Evolutionary conservation across 148 eudicot species (phyloP), one percentile per base, ranked within the genome.

Genomic region (Drosera capensis): DNA sequence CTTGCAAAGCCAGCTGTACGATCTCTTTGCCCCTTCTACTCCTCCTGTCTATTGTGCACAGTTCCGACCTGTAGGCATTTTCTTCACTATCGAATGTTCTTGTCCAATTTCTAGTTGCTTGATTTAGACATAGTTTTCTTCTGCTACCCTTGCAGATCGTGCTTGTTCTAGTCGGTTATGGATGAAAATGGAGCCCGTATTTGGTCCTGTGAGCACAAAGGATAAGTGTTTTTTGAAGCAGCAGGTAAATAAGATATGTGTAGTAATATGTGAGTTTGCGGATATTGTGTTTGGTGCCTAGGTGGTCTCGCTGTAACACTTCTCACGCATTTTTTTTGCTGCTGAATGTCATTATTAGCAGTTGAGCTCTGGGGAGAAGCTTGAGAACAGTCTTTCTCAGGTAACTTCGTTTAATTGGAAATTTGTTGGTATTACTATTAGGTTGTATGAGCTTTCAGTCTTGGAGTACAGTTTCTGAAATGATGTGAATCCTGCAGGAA

Each of bases 181-280:
- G 80, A 74, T 70, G 67, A 74, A 74, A 63, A 25, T 74, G 61
- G 80, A 74, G 54, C 71, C 69, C 11, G 37, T 74, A 25, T 74
- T 74, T 59, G 51, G 72, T 18, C 25, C 75, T 59, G 64, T 66
- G 31, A 56, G 57, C 25, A 45, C 54, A 21, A 58, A 56, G 16
- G 75, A 70, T 41, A 24, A 52, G n/a, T 51, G 44, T 28, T 64
- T 47, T 44, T 43, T 70, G 54, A 66, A 63, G 50, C 58, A 70
- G 30, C 72, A 74, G 72, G 80, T 70, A 66, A 31, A 17, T 22
- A 31, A 37, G 21, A n/a, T n/a, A n/a, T n/a, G 21, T 44, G 34
- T 14, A 35, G 11, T n/a, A 25, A 13, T 23, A 0, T 45, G 2
- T 45, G 14, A 14, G 0, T 45, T 2, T 45, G 2, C 3, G 9